Evolutionary conservation across 805 yeast genomes (phyloP), one percentile per base, ranked within the genome.

Genomic region (Cyberlindnera xylosilytica): DNA sequence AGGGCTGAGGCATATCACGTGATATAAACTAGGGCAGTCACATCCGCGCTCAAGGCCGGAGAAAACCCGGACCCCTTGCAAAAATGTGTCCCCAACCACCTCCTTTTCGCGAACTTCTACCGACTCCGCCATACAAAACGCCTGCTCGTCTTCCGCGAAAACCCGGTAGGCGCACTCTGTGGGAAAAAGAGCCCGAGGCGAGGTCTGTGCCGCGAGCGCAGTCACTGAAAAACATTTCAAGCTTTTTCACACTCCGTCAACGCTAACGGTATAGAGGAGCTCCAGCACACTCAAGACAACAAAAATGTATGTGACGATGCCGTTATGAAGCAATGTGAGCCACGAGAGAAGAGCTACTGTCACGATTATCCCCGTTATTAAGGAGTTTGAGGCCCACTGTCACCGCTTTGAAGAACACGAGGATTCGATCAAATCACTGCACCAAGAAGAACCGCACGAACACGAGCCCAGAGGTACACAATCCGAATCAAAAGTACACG

Each of bases 301-400:
- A 47, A 53, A 53, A 55, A 55, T 55, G 59, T 55, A 55, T 47
- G 59, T 54, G 44, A 44, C 20, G 24, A 26, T 18, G 23, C 6
- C 23, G 34, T 31, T 20, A 28, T 34, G 29, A 27, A 23, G 19
- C 15, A 26, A 9, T 26, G 29, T 10, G 12, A 26, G 29, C 8
- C 6, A 10, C 5, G 12, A 9, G 29, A 26, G 29, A n/a, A 26
- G 29, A 26, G 29, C 11, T 26, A 12, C n/a, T 9, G 5, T 26
- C 6, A 9, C 12, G n/a, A 26, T 26, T 10, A 26, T 6, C 6
- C n/a, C 15, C n/a, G 11, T 8, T 6, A 12, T 29, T 13, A 29
- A 6, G 19, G 38, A 36, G 38, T 15, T 18, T 20, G 36, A 38
- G 15, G 29, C 24, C 5, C 33, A 30, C 33, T n/a, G n/a, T n/a